phyloP scores from a whole-genome alignment of 2,329 filamentous ascomycete genomes.

The Eurotiales sp. region DNA sequence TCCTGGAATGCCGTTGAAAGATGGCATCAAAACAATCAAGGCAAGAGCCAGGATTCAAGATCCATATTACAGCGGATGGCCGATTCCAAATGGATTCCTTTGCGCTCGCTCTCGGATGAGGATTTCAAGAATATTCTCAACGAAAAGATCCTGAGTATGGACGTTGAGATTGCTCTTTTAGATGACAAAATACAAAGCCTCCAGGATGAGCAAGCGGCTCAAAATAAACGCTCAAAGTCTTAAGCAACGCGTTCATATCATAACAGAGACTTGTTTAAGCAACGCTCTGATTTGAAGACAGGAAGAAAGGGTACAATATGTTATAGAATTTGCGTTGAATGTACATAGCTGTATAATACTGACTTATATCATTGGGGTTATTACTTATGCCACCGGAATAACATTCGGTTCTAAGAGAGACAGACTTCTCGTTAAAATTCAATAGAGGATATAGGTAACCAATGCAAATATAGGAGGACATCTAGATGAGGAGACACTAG shows the following conservation, averaged over 20 bases:
- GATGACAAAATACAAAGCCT: conserved; percentile 66
- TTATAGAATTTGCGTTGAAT: not conserved
- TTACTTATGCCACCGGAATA: too few relatives aligned
- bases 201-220: conserved; percentile 36
- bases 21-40: conserved; percentile 38
- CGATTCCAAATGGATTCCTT: conserved; percentile 66
- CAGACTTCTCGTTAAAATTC: too few relatives aligned
- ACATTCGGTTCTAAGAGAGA: too few relatives aligned
- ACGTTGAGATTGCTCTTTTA: conserved; percentile 73
- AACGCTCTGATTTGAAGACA: not conserved
- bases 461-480: too few relatives aligned
- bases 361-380: too few relatives aligned
- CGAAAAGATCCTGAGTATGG: conserved; percentile 67
- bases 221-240: not conserved
- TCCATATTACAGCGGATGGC: conserved; percentile 49
- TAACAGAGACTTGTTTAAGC: too few relatives aligned
- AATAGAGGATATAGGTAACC: too few relatives aligned
- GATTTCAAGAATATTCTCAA: conserved; percentile 68
- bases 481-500: not conserved
- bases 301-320: not conserved
- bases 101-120: conserved; percentile 66
- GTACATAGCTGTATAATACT: not conserved
- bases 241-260: not conserved
- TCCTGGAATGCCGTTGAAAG: conserved; percentile 52
- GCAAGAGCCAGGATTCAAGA: conserved; percentile 28